These are phyloP conservation scores for Vigna trinervia DNA, from an alignment of 306 rosid genomes.

Conservation along the genomic window DNA sequence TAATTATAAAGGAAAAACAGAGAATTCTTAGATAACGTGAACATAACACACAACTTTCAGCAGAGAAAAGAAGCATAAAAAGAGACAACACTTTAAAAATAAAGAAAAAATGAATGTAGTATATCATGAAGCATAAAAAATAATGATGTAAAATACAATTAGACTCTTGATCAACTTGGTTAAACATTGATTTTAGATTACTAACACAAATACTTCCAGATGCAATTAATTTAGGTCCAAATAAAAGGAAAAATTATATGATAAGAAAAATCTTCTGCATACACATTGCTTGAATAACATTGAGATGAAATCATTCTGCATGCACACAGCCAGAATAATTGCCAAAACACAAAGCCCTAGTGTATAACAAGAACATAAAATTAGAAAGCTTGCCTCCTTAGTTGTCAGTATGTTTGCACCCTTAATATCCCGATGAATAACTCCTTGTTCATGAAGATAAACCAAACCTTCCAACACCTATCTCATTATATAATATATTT, in stretches of 20 bases:
- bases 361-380: slow-evolving; percentile 24
- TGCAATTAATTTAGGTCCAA: slow-evolving; percentile 25
- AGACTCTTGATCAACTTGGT: slow-evolving; percentile 18
- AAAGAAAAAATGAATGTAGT: neutral
- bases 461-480: slow-evolving; percentile 99
- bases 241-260: slow-evolving; percentile 4
- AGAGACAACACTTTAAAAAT: no score
- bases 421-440: slow-evolving; percentile 97
- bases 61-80: no score
- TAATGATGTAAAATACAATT: slow-evolving; percentile 30
- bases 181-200: slow-evolving; percentile 28
- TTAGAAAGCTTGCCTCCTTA: slow-evolving; percentile 72
- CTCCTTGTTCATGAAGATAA: slow-evolving; percentile 98
- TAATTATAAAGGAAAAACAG: no score
- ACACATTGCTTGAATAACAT: slow-evolving; percentile 11
- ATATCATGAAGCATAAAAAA: slow-evolving; percentile 6
- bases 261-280: slow-evolving; percentile 16
- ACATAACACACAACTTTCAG: no score
- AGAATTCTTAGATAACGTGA: no score
- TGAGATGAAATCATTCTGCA: slow-evolving; percentile 14
- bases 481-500: slow-evolving; percentile 41
- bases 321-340: slow-evolving; percentile 12
- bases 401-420: slow-evolving; percentile 99
- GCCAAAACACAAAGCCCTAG: slow-evolving; percentile 35
- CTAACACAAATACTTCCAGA: slow-evolving; percentile 18